Evolutionary conservation across 352 stramenopile species (phyloP), one percentile per base, ranked within the genome.

Genomic region (Globisporangium spinosum): DNA sequence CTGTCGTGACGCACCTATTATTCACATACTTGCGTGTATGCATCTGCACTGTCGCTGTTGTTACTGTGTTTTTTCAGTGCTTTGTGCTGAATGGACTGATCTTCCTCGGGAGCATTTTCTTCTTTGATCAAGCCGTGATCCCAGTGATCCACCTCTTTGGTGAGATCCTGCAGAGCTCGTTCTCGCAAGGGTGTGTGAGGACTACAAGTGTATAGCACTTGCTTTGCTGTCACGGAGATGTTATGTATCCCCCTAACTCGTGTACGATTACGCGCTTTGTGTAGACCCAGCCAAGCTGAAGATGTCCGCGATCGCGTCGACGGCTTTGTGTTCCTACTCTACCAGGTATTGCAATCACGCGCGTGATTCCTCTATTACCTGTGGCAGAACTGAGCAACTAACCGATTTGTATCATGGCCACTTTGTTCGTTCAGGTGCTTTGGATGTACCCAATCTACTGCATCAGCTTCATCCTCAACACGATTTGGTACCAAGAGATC

Each of bases 371-470:
- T n/a, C n/a, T n/a, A n/a, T n/a, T n/a, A n/a, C n/a, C n/a, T n/a
- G n/a, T n/a, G n/a, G n/a, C n/a, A n/a, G n/a, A n/a, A n/a, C n/a
- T n/a, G n/a, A n/a, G 10, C n/a, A 25, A 2, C 49, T 56, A 8
- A 56, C 22, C 23, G 49, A 49, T 49, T 4, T n/a, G n/a, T n/a
- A 49, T 49, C 3, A 56, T 17, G 22, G 29, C 3, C 0, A 10
- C 27, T 43, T 13, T n/a, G n/a, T 5, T 38, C 23, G 27, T 22
- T 17, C 64, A 90, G 80, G 82, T 85, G 62, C 70, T 96, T 32
- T 96, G 88, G 88, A 96, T 96, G 87, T 96, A 96, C 69, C 88
- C 88, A 53, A 96, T 96, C 72, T 96, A 96, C 77, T 94, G 85
- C 77, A 93, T 96, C 72, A 96, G 88, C 74, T 96, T 96, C 72